Evolutionary conservation across 345 rosid genomes (phyloP), one percentile per base, ranked within the genome.

Genomic region (Raphanus sativus): DNA sequence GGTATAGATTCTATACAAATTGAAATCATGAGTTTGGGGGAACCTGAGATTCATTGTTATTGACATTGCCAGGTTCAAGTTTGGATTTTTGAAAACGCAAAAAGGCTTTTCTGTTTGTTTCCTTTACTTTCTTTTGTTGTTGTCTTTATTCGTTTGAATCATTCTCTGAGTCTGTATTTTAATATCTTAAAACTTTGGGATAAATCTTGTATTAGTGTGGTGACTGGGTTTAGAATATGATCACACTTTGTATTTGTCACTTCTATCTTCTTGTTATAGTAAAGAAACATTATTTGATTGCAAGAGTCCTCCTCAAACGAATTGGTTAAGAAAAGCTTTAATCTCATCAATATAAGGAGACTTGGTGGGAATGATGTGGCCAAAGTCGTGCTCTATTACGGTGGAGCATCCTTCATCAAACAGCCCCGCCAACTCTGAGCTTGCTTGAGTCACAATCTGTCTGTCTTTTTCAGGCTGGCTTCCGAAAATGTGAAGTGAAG

Each of bases 351-450:
- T 87, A 42, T 30, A 59, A 8, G 62, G 30, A 75, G 5, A 86
- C 94, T 89, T 82, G 6, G 96, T 85, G 32, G 99, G 96, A 72
- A 93, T 89, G 58, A 93, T 93, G 65, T 96, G 99, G 48, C 99
- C 99, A 61, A 71, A 85, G 54, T 91, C 91, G 36, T 93, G 99
- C 83, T 89, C 92, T 21, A 96, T 81, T 26, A 90, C 64, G 56
- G 86, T 83, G 36, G 86, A 80, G 62, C 88, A 84, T 25, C 89
- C 90, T 0, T 83, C 81, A 30, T 85, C 91, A 52, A 93, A 93
- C 67, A 76, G 65, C 16, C 82, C 56, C 15, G 92, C 87, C 15
- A 93, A 86, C 34, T 85, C 85, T 67, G 84, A 80, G 85, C 98
- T 93, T 24, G 86, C 84, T 65, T 70, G 84, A 63, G 86, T 93